Percentiles rank a stretch among this genome's conserved stretches.
These are phyloP conservation scores for Inga oerstediana DNA, from an alignment of 306 rosid genomes.

Conservation along the genomic window DNA sequence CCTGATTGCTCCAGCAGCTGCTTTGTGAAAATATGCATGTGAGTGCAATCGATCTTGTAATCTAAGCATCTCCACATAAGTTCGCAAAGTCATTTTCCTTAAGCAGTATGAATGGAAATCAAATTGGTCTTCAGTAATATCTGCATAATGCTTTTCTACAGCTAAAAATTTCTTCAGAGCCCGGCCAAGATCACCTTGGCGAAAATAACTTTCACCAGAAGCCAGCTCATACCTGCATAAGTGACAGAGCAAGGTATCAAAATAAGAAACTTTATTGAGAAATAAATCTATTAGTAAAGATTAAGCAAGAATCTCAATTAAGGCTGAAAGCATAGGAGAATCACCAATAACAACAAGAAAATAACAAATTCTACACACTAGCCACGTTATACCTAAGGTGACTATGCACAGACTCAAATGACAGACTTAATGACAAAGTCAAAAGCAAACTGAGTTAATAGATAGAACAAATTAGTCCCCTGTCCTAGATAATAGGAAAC, in stretches of 20 bases:
- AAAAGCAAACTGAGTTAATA: not conserved
- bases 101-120: constrained; percentile 99
- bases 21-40: constrained; percentile 89
- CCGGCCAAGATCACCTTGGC: constrained; percentile 90
- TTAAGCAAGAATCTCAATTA: not conserved
- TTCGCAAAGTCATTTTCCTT: constrained; percentile 96
- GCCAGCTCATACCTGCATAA: constrained; percentile 87
- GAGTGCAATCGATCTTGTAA: constrained; percentile 97
- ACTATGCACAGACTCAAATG: not conserved
- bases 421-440: not conserved
- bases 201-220: constrained; percentile 94
- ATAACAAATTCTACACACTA: not conserved
- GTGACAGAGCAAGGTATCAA: not conserved
- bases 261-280: too few species aligned
- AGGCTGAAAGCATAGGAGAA: not conserved
- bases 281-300: not conserved
- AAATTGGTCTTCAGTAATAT: constrained; percentile 96
- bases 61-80: constrained; percentile 94
- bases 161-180: constrained; percentile 87
- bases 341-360: not conserved
- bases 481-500: not conserved
- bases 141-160: constrained; percentile 97
- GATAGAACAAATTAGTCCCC: not conserved
- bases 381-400: not conserved
- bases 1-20: constrained; percentile 98